Conservation (phyloP, 1,284 basidiomycete genomes). For the Moniliophthora roreri region DNA sequence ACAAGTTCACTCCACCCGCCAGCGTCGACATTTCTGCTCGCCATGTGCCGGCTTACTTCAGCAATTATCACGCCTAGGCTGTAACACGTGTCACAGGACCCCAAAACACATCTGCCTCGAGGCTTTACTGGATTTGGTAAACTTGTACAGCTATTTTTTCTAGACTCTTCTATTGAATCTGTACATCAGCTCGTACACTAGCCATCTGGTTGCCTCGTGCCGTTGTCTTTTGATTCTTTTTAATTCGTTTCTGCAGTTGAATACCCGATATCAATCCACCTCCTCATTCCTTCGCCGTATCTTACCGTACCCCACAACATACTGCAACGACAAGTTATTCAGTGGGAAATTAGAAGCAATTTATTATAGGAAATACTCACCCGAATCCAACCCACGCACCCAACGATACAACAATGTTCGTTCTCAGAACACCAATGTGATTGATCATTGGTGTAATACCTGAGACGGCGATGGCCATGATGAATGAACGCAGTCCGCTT, state of each 20-base stretch:
- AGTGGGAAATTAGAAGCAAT: slow-evolving; percentile 5
- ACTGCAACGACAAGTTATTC: background rate
- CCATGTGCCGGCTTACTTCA: background rate
- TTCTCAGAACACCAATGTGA: slow-evolving; percentile 12
- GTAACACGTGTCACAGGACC: background rate
- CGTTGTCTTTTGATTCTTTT: background rate
- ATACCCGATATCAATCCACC: slow-evolving; percentile 1
- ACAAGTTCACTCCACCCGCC: background rate
- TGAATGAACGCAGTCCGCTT: slow-evolving; percentile 20
- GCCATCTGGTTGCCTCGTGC: background rate
- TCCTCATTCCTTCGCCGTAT: slow-evolving; percentile 3
- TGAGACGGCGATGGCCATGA: slow-evolving; percentile 18
- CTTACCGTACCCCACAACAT: background rate
- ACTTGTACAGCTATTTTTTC: background rate
- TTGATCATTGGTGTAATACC: slow-evolving; percentile 21
- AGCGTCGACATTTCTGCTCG: background rate
- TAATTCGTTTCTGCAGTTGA: slow-evolving; percentile 1
- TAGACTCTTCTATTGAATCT: background rate
- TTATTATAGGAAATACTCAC: background rate
- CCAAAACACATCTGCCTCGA: background rate
- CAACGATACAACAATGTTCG: slow-evolving; percentile 11
- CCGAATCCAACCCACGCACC: slow-evolving; percentile 14
- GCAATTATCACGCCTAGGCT: background rate
- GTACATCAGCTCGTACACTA: background rate
- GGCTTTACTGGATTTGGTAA: background rate